These are phyloP conservation scores for Coemansia furcata DNA, from an alignment of 192 early-diverging fungal genomes.

Conservation along the genomic window DNA sequence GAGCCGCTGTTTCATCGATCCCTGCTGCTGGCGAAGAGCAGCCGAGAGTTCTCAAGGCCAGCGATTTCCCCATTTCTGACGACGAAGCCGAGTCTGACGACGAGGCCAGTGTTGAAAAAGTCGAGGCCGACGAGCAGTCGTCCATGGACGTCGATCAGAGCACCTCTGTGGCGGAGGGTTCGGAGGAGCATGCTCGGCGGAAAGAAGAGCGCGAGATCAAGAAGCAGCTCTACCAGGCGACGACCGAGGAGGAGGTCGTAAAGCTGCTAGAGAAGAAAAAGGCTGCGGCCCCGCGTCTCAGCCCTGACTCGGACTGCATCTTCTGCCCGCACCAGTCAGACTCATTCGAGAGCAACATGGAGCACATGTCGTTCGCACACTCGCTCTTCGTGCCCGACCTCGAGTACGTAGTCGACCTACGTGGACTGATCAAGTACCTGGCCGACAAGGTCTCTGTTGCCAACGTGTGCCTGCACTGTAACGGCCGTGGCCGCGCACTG, in stretches of 20 bases:
- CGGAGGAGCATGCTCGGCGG: constrained; percentile 30
- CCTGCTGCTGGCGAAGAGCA: constrained; percentile 11
- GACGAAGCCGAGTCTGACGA: constrained; percentile 33
- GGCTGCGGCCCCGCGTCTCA: constrained; percentile 62
- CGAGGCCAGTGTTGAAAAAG: constrained; percentile 8
- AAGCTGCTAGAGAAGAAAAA: constrained; percentile 84
- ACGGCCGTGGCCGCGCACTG: constrained; percentile 81
- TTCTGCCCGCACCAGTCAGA: constrained; percentile 78
- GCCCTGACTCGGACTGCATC: constrained; percentile 75
- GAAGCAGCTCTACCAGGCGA: constrained; percentile 42
- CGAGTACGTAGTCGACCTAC: constrained; percentile 86
- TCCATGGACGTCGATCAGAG: constrained; percentile 15
- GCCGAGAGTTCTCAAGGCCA: constrained; percentile 23
- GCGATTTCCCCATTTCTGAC: constrained; percentile 46
- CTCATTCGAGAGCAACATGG: constrained; percentile 72
- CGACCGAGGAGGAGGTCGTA: constrained; percentile 63
- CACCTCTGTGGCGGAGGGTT: neutral
- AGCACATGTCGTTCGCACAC: constrained; percentile 90
- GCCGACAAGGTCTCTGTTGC: constrained; percentile 93
- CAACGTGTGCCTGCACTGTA: constrained; percentile 95
- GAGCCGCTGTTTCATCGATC: neutral
- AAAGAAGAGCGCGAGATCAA: constrained; percentile 46
- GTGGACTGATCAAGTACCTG: constrained; percentile 86
- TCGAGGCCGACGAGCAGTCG: neutral
- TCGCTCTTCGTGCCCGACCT: constrained; percentile 97